Conservation (phyloP, 768 basidiomycete genomes). For the Pisolithus tinctorius region DNA sequence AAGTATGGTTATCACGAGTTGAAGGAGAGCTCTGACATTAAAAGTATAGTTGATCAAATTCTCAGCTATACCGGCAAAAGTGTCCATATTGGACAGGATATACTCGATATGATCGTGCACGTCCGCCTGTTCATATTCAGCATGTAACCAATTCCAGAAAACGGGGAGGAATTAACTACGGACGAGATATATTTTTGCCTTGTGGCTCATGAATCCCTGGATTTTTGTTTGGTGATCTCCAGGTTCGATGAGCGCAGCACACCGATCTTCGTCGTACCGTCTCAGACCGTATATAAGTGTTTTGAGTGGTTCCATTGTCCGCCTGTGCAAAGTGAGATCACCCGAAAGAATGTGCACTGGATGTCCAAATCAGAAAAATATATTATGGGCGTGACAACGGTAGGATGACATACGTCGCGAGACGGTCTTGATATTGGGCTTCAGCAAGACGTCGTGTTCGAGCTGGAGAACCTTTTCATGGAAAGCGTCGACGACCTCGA, state of each 20-base stretch:
- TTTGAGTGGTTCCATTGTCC: conserved; percentile 67
- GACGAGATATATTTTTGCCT: conserved; percentile 62
- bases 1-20: not conserved
- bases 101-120: conserved; percentile 75
- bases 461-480: conserved; percentile 56
- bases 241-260: conserved; percentile 46
- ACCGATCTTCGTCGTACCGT: conserved; percentile 63
- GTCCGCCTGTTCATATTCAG: conserved; percentile 43
- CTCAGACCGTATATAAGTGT: conserved; percentile 62
- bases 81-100: conserved; percentile 60
- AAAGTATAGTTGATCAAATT: conserved; percentile 71
- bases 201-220: conserved; percentile 61
- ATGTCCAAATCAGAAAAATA: not conserved
- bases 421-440: conserved; percentile 56
- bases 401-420: conserved; percentile 38
- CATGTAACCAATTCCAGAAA: not conserved
- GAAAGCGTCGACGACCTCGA: conserved; percentile 65
- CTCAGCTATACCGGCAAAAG: conserved; percentile 64
- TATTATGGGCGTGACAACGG: not conserved
- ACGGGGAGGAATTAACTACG: conserved; percentile 8
- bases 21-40: conserved; percentile 38
- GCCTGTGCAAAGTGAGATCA: conserved; percentile 67
- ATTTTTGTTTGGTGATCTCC: conserved; percentile 27
- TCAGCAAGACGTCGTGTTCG: conserved; percentile 53
- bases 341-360: conserved; percentile 72